Percentiles rank a stretch among this genome's conserved stretches.
These are phyloP conservation scores for Cenchrus fungigraminus DNA, from an alignment of 176 grass and related monocot species.

Conservation along the genomic window DNA sequence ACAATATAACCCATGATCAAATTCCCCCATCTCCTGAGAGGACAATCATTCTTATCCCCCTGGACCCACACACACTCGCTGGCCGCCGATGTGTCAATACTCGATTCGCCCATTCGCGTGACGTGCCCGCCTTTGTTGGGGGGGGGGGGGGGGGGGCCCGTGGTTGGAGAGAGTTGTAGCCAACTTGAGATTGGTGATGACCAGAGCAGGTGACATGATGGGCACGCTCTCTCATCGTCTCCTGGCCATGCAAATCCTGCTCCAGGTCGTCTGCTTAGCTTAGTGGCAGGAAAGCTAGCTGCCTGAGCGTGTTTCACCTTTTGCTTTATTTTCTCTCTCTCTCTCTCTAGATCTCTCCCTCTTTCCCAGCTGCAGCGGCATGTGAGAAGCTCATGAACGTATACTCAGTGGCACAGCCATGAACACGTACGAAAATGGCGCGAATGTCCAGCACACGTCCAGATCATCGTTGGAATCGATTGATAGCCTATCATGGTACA, in stretches of 20 bases:
- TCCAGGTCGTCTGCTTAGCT: not conserved
- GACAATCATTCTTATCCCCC: not conserved
- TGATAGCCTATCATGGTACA: not conserved
- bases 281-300: conserved; percentile 8
- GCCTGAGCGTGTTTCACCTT: not conserved
- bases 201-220: not conserved
- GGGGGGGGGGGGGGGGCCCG: too few relatives aligned
- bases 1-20: conserved; percentile 39
- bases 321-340: not conserved
- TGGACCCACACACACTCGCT: not conserved
- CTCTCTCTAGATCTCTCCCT: too few relatives aligned
- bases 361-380: not conserved
- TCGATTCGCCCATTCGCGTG: not conserved
- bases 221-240: not conserved
- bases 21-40: not conserved
- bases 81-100: conserved; percentile 19
- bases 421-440: not conserved
- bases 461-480: not conserved
- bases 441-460: not conserved
- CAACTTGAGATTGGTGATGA: conserved; percentile 16
- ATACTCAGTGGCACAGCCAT: not conserved
- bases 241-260: conserved; percentile 6
- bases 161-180: conserved; percentile 30
- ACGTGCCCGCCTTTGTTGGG: not conserved
- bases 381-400: conserved; percentile 37